These are phyloP conservation scores for Plantago elongata DNA, from an alignment of 257 asterid genomes.

Conservation along the genomic window DNA sequence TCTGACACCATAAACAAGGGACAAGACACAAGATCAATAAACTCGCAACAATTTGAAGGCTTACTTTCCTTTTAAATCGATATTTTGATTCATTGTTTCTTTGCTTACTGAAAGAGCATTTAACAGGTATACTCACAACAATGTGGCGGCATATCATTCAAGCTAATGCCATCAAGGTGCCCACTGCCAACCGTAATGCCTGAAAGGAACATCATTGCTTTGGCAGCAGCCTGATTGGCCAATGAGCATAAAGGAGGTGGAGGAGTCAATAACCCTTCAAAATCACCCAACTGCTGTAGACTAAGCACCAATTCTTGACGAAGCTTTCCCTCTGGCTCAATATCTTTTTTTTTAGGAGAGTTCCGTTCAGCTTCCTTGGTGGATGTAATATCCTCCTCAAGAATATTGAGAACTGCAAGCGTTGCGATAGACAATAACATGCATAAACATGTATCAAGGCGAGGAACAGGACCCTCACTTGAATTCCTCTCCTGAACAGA, in stretches of 20 bases:
- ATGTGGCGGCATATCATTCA: conserved; percentile 72
- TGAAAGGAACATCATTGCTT: conserved; percentile 87
- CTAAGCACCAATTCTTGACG: conserved; percentile 76
- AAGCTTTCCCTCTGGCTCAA: conserved; percentile 44
- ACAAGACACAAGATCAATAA: not conserved
- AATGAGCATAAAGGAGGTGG: conserved; percentile 69
- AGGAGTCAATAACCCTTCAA: conserved; percentile 77
- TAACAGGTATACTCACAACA: conserved; percentile 59
- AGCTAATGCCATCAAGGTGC: conserved; percentile 75
- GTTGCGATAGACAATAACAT: conserved; percentile 72
- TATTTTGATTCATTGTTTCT: no score
- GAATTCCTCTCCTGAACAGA: conserved; percentile 78
- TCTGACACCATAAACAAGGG: not conserved
- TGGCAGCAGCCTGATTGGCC: conserved; percentile 96
- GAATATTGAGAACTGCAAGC: conserved; percentile 67
- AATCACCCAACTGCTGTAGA: conserved; percentile 78
- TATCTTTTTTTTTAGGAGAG: conserved; percentile 31
- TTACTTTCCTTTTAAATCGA: no score
- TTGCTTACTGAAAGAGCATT: not conserved
- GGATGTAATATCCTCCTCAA: conserved; percentile 69
- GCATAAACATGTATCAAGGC: conserved; percentile 90
- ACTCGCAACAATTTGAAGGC: not conserved
- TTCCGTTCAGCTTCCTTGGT: conserved; percentile 26
- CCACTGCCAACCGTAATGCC: conserved; percentile 73
- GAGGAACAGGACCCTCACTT: conserved; percentile 91